A percentile compares a stretch with the other conserved stretches of the same genome.
phyloP scores from a whole-genome alignment of 1,139 yeast species.

The Hanseniaspora gamundiae region DNA sequence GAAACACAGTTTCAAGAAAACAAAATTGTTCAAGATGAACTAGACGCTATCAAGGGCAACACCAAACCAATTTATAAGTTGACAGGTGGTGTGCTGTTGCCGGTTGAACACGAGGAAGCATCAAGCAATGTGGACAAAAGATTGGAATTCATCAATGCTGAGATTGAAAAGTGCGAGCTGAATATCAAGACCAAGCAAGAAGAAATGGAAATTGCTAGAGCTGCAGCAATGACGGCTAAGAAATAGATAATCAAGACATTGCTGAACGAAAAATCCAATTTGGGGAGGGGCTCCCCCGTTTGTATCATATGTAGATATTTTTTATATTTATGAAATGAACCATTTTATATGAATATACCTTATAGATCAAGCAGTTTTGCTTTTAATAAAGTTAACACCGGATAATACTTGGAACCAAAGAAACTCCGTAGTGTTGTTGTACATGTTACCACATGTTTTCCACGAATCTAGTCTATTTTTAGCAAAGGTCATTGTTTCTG shows the following conservation, averaged over 20 bases:
- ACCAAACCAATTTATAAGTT: constrained; percentile 67
- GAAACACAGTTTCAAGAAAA: constrained; percentile 85
- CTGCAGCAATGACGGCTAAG: constrained; percentile 13
- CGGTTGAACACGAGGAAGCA: constrained; percentile 79
- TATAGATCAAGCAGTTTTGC: neutral
- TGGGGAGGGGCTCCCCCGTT: neutral
- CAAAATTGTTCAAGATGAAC: constrained; percentile 79
- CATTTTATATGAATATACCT: too few relatives aligned
- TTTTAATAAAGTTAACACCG: neutral
- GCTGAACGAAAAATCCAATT: neutral
- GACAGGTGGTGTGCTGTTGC: constrained; percentile 84
- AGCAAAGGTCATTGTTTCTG: constrained; percentile 53
- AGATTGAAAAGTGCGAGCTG: constrained; percentile 57
- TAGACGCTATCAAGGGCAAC: constrained; percentile 40
- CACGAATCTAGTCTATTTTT: constrained; percentile 46
- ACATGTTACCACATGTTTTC: constrained; percentile 43
- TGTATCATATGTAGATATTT: neutral
- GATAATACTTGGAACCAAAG: constrained; percentile 28
- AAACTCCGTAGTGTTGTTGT: constrained; percentile 64
- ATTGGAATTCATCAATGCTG: constrained; percentile 70
- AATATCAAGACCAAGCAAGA: constrained; percentile 43
- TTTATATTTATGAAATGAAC: too few relatives aligned
- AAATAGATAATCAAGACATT: neutral
- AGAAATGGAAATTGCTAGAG: constrained; percentile 38
- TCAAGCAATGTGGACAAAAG: constrained; percentile 73